Base-by-base conservation (phyloP, 2,329 filamentous ascomycete genomes). In the Aspergillus japonicus region DNA sequence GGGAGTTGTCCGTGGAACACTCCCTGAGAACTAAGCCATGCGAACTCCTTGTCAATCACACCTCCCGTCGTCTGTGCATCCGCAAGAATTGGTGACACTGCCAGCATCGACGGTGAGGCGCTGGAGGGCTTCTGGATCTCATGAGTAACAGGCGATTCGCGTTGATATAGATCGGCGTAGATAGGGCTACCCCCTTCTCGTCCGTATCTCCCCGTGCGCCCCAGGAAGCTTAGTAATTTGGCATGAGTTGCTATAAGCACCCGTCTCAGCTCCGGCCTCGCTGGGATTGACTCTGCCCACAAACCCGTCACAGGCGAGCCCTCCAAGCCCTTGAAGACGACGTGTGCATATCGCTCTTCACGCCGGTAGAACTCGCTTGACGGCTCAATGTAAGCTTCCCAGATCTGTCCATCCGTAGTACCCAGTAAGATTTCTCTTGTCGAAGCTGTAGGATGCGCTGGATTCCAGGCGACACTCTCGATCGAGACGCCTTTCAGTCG, bases 361-460 rank as follows among this genome's bases (percentile, higher is more conserved):
- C 94, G 90, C 66, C 92, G 86, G 77, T 97, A 98, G 77, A 97
- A 97, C 73, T 98, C 95, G 52, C 89, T 92, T 14, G 92, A 90
- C 3, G 92, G 92, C 75, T 99, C 95, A 71, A 99, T 94, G 69
- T 92, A 98, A 19, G 89, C 89, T 77, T 99, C 95, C 77, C 96
- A 98, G 33, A 99, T 86, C 74, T 92, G 95, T 26, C 95, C 95
- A 77, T 98, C 95, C n/a, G 90, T 87, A 10, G 92, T 89, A 35
- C 95, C 95, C 33, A 99, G 78, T 8, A 99, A 80, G 42, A 99
- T 98, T 80, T 99, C 95, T 59, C 95, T 85, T 3, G 95, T 99
- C 1, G 92, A 96, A 3, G 93, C 91, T 8, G 94, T 98, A 4
- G 95, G 95, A 51, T 94, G 82, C 2, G 91, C 92, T 1, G 95